These are phyloP conservation scores for Rubia occidens DNA, from an alignment of 305 asterid species.

Conservation along the genomic window DNA sequence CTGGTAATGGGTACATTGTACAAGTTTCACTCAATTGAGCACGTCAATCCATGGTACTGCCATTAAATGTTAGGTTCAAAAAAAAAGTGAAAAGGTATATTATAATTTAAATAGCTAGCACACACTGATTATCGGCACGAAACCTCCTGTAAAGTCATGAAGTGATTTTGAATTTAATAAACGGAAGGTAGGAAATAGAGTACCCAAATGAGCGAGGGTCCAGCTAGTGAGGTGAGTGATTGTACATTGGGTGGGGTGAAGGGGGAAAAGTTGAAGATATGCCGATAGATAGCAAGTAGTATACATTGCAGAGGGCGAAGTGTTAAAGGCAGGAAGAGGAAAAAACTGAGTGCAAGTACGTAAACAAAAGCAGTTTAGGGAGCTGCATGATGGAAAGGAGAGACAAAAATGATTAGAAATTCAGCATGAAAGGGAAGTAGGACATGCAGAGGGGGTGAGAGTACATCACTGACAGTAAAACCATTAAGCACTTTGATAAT, in stretches of 20 bases:
- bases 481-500: neutral
- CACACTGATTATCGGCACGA: neutral
- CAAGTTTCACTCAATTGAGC: neutral
- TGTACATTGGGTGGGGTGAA: neutral
- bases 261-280: too few relatives aligned
- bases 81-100: neutral
- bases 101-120: neutral
- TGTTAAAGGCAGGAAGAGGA: neutral
- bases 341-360: neutral
- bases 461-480: neutral
- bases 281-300: neutral
- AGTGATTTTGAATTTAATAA: neutral
- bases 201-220: neutral
- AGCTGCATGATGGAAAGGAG: neutral
- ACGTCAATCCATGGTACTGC: neutral
- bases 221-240: neutral
- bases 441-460: neutral
- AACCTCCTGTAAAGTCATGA: neutral
- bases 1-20: neutral
- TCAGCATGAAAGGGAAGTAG: neutral
- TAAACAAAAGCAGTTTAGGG: neutral
- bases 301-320: neutral
- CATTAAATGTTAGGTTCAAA: neutral
- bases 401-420: neutral
- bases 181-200: neutral